Conservation (phyloP, 2,329 filamentous ascomycete species). For the Tolypocladium pustulatum region DNA sequence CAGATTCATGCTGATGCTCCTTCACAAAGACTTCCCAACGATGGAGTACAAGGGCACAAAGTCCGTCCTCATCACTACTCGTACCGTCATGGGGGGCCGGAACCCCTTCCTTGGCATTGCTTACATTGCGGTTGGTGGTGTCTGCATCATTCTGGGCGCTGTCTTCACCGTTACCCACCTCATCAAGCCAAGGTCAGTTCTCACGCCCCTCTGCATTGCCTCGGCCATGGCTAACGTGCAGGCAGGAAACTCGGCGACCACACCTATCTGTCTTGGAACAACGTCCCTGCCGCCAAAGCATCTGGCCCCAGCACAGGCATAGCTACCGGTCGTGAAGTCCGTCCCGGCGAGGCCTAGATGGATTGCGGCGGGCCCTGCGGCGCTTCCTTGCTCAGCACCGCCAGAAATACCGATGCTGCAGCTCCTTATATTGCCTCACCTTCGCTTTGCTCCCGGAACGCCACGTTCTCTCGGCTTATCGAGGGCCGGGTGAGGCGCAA, state of each 20-base stretch:
- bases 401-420: background rate
- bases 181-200: constrained; percentile 69
- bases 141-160: constrained; percentile 81
- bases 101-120: constrained; percentile 96
- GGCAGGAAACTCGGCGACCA: constrained; percentile 94
- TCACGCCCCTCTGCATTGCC: constrained; percentile 2
- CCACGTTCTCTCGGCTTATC: background rate
- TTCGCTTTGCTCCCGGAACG: background rate
- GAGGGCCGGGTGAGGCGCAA: background rate
- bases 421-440: background rate
- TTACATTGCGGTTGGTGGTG: constrained; percentile 85
- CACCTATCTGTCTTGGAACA: constrained; percentile 94
- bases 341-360: constrained; percentile 30
- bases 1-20: background rate
- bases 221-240: constrained; percentile 1
- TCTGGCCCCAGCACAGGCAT: constrained; percentile 30
- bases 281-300: constrained; percentile 35
- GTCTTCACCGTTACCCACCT: constrained; percentile 87
- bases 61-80: constrained; percentile 77
- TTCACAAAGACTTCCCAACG: constrained; percentile 63
- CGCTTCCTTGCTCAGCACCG: constrained; percentile 6
- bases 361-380: constrained; percentile 16
- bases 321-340: constrained; percentile 47
- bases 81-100: constrained; percentile 86
- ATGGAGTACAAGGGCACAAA: constrained; percentile 75